These are phyloP conservation scores for Hyphodiscus sp. DNA, from an alignment of 2,329 filamentous ascomycete genomes.

Conservation along the genomic window DNA sequence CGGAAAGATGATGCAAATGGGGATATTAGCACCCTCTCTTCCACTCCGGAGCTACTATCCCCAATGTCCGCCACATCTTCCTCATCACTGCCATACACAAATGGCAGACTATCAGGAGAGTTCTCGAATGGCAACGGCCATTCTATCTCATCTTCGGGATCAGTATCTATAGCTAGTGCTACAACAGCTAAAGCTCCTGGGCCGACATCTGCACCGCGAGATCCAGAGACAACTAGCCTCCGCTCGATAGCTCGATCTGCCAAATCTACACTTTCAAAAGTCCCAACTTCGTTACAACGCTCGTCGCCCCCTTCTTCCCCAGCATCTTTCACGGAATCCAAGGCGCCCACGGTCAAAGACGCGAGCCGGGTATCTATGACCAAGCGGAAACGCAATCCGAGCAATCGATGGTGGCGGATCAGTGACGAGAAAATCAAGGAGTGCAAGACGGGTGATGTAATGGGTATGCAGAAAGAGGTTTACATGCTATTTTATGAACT, in stretches of 20 bases:
- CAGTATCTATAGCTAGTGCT: constrained; percentile 9
- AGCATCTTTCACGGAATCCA: constrained; percentile 3
- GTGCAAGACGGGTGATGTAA: constrained; percentile 82
- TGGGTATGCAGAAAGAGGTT: constrained; percentile 92
- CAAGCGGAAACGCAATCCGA: constrained; percentile 53
- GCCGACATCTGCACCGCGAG: constrained; percentile 25
- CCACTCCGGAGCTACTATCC: constrained; percentile 25
- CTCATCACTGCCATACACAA: constrained; percentile 20
- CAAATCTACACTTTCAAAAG: constrained; percentile 44
- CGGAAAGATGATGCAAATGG: constrained; percentile 21
- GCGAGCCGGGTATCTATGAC: constrained; percentile 21
- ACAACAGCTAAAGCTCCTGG: constrained; percentile 11
- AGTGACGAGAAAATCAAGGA: constrained; percentile 97
- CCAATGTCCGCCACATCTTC: constrained; percentile 23
- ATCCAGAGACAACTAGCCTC: constrained; percentile 45
- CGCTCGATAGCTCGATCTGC: constrained; percentile 52
- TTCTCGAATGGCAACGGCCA: constrained; percentile 6
- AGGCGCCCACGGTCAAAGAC: constrained; percentile 1
- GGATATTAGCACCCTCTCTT: constrained; percentile 21
- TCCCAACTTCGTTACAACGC: constrained; percentile 8
- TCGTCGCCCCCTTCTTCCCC: constrained; percentile 10
- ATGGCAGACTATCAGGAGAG: constrained; percentile 10
- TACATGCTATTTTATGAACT: constrained; percentile 96
- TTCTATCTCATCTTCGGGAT: constrained; percentile 10
- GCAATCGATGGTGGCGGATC: constrained; percentile 92